phyloP scores from a whole-genome alignment of 2,329 filamentous ascomycete species.

The Drechslerella coelobrocha region DNA sequence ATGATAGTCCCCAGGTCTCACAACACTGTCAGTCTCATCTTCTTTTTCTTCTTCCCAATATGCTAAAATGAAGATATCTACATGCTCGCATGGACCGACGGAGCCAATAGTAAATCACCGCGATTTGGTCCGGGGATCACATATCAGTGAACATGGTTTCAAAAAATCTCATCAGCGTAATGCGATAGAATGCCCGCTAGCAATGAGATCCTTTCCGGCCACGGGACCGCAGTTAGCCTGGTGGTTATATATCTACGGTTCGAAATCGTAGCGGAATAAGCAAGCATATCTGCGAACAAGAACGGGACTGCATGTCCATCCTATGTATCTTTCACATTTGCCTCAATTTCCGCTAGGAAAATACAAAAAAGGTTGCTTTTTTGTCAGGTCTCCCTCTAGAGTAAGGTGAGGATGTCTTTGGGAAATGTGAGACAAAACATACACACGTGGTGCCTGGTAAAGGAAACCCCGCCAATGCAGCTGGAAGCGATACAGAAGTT shows the following conservation, averaged over 20 bases:
- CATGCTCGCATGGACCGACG: neutral
- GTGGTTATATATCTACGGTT: slow-evolving; percentile 12
- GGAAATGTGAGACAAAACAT: slow-evolving; percentile 39
- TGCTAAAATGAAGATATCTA: slow-evolving; percentile 30
- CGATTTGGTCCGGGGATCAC: slow-evolving; percentile 24
- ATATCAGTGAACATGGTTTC: slow-evolving; percentile 28
- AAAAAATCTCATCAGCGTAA: slow-evolving; percentile 27
- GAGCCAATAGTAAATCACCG: slow-evolving; percentile 27
- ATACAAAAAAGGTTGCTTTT: slow-evolving; percentile 7
- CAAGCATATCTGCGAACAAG: slow-evolving; percentile 23
- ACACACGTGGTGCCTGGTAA: slow-evolving; percentile 49
- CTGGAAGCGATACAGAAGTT: slow-evolving; percentile 50
- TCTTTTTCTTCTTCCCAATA: slow-evolving; percentile 1
- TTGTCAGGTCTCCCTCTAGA: slow-evolving; percentile 26
- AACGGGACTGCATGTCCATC: slow-evolving; percentile 11
- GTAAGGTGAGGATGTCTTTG: slow-evolving; percentile 21
- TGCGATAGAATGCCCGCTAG: slow-evolving; percentile 1
- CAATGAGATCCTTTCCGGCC: slow-evolving; percentile 21
- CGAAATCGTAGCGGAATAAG: slow-evolving; percentile 22
- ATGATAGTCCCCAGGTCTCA: slow-evolving; percentile 25
- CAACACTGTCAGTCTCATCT: slow-evolving; percentile 16
- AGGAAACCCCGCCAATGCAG: slow-evolving; percentile 40
- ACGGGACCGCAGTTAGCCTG: neutral
- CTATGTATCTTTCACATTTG: slow-evolving; percentile 17
- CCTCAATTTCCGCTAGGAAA: slow-evolving; percentile 16